Evolutionary conservation across 1,284 basidiomycete genomes (phyloP), one percentile per base, ranked within the genome.

Genomic region (Ustilago hordei): DNA sequence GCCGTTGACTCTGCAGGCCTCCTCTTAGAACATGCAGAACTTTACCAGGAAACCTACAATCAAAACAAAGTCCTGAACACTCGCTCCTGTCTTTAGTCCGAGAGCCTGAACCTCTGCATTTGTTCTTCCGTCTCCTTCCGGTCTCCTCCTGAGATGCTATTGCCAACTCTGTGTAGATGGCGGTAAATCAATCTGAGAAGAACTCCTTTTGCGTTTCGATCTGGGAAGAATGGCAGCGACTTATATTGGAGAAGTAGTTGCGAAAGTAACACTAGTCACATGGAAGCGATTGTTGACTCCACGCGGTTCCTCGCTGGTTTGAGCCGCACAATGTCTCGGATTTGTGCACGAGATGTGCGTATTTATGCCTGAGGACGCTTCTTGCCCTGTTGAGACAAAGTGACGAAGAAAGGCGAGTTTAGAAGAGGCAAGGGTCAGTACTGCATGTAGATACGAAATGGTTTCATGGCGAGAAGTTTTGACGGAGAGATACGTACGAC

Each of bases 401-500:
- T 7, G 15, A 15, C 6, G 28, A 8, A 32, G 28, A 28, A 13
- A 13, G 31, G 34, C n/a, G 34, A 19, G 43, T 19, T 6, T 15
- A n/a, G 17, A 15, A 19, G 13, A 45, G 19, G 41, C 8, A 58
- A 45, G 28, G 19, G 55, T 64, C 61, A 63, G 61, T 38, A 45
- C 19, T 38, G 23, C 23, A 43, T 39, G 48, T 1, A n/a, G 32
- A 45, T 12, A 15, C 3, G 34, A 8, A 15, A 34, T 19, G 38
- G 7, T 12, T 11, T 28, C 13, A 12, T 32, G 5, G 31, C 28
- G 13, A 32, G 28, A 28, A 13, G 13, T 23, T 13, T 5, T 15
- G 48, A 4, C 11, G 2, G 7, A 45, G 43, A 45, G 43, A 43
- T 64, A 81, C 82, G 45, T 75, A 84, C 82, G 61, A 64, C 52